Percentiles rank a stretch among this genome's conserved stretches.
These are phyloP conservation scores for Xylaria intraflava DNA, from an alignment of 495 filamentous ascomycete genomes.

Conservation along the genomic window DNA sequence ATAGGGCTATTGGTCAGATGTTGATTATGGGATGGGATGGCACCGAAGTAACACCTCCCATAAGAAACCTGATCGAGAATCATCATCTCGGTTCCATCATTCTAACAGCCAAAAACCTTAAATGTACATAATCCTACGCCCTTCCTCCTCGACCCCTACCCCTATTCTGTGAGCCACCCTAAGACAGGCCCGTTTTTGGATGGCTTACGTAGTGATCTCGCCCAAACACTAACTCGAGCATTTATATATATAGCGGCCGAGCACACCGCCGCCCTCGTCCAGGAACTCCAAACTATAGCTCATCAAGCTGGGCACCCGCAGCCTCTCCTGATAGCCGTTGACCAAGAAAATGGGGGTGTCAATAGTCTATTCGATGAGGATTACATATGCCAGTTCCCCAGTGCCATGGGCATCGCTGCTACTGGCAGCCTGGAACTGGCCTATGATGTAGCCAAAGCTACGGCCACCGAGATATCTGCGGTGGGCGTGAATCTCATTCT, in stretches of 20 bases:
- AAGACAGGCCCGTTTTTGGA: not conserved
- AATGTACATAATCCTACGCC: constrained; percentile 57
- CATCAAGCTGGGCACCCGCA: constrained; percentile 79
- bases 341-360: constrained; percentile 93
- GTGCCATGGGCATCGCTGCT: constrained; percentile 83
- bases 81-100: constrained; percentile 81
- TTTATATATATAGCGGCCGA: constrained; percentile 57
- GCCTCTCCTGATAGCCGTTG: constrained; percentile 74
- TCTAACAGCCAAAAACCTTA: constrained; percentile 83
- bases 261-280: constrained; percentile 70
- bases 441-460: constrained; percentile 77
- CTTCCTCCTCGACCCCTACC: not conserved
- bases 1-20: constrained; percentile 73
- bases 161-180: not conserved
- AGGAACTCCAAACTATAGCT: constrained; percentile 82
- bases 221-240: constrained; percentile 15
- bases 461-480: constrained; percentile 75
- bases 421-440: constrained; percentile 72
- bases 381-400: constrained; percentile 85
- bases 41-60: constrained; percentile 77
- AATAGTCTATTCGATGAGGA: constrained; percentile 90
- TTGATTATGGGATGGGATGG: constrained; percentile 97
- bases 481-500: constrained; percentile 89
- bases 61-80: constrained; percentile 74
- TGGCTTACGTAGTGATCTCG: not conserved